Percentiles rank a stretch among this genome's conserved stretches.
phyloP scores from a whole-genome alignment of 2,329 filamentous ascomycete genomes.

The Hymenoscyphus infarciens region DNA sequence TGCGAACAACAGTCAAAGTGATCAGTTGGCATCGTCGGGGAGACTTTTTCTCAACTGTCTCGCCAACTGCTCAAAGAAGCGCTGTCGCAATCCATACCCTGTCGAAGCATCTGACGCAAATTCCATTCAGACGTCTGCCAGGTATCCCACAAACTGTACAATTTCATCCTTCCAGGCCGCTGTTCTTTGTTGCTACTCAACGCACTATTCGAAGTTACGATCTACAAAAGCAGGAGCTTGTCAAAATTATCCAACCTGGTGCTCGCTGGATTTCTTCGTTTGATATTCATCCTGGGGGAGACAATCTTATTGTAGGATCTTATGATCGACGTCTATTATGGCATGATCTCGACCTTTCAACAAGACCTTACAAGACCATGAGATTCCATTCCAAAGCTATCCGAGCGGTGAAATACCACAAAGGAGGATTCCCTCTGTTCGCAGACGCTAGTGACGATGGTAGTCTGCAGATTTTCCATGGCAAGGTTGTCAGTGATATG shows the following conservation, averaged over 20 bases:
- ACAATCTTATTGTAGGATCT: constrained; percentile 90
- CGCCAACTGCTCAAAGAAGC: constrained; percentile 70
- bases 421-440: constrained; percentile 75
- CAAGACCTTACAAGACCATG: constrained; percentile 91
- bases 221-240: constrained; percentile 81
- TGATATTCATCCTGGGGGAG: constrained; percentile 87
- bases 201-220: constrained; percentile 93
- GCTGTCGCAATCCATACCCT: constrained; percentile 93
- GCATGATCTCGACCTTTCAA: constrained; percentile 93
- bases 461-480: constrained; percentile 92
- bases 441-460: constrained; percentile 95
- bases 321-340: constrained; percentile 93
- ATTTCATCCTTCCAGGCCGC: constrained; percentile 89
- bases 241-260: constrained; percentile 91
- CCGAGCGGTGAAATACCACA: constrained; percentile 82
- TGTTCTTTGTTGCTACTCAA: constrained; percentile 95
- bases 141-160: constrained; percentile 81
- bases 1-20: constrained; percentile 77
- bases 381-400: constrained; percentile 93
- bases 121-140: constrained; percentile 78
- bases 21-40: constrained; percentile 92
- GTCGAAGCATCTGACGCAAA: constrained; percentile 90
- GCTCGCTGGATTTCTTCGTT: constrained; percentile 93
- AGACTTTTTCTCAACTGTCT: constrained; percentile 91
- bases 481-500: constrained; percentile 88